Base-by-base conservation (phyloP, 148 eudicot species). In the Heliamphora exappendiculata region DNA sequence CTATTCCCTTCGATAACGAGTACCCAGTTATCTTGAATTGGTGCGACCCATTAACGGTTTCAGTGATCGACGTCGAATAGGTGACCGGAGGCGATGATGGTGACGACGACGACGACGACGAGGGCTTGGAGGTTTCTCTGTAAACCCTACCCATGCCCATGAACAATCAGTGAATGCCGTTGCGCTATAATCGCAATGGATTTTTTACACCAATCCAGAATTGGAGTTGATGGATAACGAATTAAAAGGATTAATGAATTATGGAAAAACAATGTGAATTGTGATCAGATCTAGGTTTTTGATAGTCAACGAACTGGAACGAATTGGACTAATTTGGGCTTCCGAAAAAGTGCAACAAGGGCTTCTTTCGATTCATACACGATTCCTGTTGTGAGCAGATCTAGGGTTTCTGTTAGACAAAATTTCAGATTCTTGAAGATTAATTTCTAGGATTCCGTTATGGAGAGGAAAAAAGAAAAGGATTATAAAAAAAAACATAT, bases 141-240 rank as follows among this genome's bases (percentile, higher is more conserved):
- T 76, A 68, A 67, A 69, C 70, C 80, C 82, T 79, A 10, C 87
- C 84, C 87, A 84, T 84, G 34, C 68, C 82, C 80, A 74, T 77
- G 59, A 59, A 17, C 59, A 22, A 33, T n/a, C 0, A 20, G 1
- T 17, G 55, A 29, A 70, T 70, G 16, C 24, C 12, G 11, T 37
- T 4, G 60, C 12, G 13, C 26, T 71, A 53, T 69, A 9, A 29
- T 19, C 39, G 16, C 36, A 54, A 64, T 31, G 49, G 50, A n/a
- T n/a, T 13, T 45, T 0, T 34, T 63, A 74, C 29, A 22, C 12
- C 47, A 41, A 41, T 44, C 22, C 26, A 67, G 1, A 22, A 67
- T 39, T 41, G 47, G 17, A 24, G 17, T 10, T 24, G 19, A 39
- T 4, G 47, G 7, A 1, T n/a, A 7, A n/a, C 3, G 16, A 17